Evolutionary conservation across 306 rosid genomes (phyloP).

Genomic region (Quillaja saponaria): DNA sequence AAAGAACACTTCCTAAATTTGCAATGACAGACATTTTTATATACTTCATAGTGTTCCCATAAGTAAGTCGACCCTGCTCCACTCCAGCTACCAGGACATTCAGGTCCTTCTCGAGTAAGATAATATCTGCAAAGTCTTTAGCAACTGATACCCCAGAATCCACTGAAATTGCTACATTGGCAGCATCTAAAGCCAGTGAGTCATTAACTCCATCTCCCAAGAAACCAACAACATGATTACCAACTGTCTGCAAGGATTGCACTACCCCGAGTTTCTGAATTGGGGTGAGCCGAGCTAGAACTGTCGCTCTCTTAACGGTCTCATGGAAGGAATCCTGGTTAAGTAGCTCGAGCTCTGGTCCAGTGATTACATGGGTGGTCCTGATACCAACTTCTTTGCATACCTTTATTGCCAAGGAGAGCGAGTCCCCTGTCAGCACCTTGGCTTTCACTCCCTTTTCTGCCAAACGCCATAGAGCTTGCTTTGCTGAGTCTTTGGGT

Average conservation of each 20-base stretch:
- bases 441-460: constrained; percentile 86
- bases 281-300: constrained; percentile 82
- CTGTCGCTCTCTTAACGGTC: constrained; percentile 68
- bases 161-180: constrained; percentile 78
- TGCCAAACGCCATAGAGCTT: constrained; percentile 71
- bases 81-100: constrained; percentile 81
- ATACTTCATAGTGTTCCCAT: constrained; percentile 87
- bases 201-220: constrained; percentile 80
- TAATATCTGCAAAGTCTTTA: constrained; percentile 80
- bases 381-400: constrained; percentile 84
- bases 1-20: constrained; percentile 68
- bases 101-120: constrained; percentile 79
- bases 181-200: constrained; percentile 79
- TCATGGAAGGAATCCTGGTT: constrained; percentile 67
- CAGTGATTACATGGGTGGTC: constrained; percentile 68
- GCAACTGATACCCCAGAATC: constrained; percentile 84
- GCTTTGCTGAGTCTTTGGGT: constrained; percentile 85
- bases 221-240: constrained; percentile 72
- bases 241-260: constrained; percentile 67
- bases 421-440: constrained; percentile 78
- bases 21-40: constrained; percentile 78
- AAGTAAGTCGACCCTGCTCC: constrained; percentile 74
- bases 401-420: constrained; percentile 63
- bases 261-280: constrained; percentile 76
- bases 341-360: constrained; percentile 75